Evolutionary conservation across 2,329 filamentous ascomycete species (phyloP).

Genomic region (Botryosphaeria dothidea): DNA sequence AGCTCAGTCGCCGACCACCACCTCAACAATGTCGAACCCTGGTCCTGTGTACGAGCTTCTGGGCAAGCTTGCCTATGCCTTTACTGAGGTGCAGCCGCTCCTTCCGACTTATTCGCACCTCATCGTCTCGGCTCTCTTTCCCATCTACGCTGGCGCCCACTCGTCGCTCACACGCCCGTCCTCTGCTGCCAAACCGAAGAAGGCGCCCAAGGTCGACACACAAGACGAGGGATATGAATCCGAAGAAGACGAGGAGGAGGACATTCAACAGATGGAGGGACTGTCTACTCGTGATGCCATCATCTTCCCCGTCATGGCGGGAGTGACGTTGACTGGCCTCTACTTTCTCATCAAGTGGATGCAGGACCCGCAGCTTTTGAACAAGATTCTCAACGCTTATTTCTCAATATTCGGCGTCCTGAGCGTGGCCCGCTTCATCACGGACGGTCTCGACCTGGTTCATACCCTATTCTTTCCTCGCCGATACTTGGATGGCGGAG

Average conservation of each 20-base stretch:
- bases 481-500: constrained; percentile 59
- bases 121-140: constrained; percentile 70
- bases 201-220: constrained; percentile 48
- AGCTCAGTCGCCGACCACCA: neutral
- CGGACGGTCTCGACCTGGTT: constrained; percentile 67
- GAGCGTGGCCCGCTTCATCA: constrained; percentile 70
- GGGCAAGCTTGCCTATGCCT: constrained; percentile 46
- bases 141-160: constrained; percentile 83
- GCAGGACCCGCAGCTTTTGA: constrained; percentile 76
- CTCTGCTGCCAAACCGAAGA: constrained; percentile 68
- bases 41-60: constrained; percentile 34
- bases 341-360: constrained; percentile 92
- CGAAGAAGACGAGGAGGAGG: constrained; percentile 55
- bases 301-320: constrained; percentile 79
- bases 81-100: constrained; percentile 40
- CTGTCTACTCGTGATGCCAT: constrained; percentile 78
- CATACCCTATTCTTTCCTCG: constrained; percentile 72
- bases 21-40: constrained; percentile 21
- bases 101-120: constrained; percentile 63
- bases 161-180: constrained; percentile 81
- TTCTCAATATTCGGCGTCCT: constrained; percentile 79
- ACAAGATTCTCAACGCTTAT: constrained; percentile 80
- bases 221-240: constrained; percentile 44
- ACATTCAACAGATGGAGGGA: constrained; percentile 63
- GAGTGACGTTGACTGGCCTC: constrained; percentile 67